These are phyloP conservation scores for Phytophthora sp. DNA, from an alignment of 352 stramenopile species.

Conservation along the genomic window DNA sequence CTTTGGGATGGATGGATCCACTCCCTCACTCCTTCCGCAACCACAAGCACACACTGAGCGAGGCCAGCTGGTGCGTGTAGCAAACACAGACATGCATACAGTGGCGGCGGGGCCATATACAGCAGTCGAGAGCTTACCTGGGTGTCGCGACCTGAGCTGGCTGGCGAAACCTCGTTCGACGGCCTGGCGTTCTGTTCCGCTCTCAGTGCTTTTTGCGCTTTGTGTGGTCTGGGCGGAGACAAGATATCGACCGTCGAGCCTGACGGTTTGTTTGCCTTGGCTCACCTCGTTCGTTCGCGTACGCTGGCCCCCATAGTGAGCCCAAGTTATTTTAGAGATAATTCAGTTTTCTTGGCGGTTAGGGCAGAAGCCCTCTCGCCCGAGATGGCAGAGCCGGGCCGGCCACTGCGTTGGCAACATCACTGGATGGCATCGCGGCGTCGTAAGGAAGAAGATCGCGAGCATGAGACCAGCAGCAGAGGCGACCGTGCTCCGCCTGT, in stretches of 20 bases:
- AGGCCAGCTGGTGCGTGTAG: conserved; percentile 34
- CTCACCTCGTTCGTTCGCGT: conserved; percentile 31
- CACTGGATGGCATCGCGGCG: conserved; percentile 34
- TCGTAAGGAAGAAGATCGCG: conserved; percentile 37
- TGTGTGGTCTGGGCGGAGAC: conserved; percentile 33
- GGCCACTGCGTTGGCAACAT: conserved; percentile 29
- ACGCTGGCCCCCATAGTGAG: conserved; percentile 31
- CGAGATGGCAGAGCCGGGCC: conserved; percentile 16
- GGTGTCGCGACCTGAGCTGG: conserved; percentile 17
- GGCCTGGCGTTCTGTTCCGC: conserved; percentile 28
- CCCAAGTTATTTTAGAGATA: conserved; percentile 28
- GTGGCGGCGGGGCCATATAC: not conserved
- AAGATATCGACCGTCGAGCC: conserved; percentile 42
- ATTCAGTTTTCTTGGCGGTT: conserved; percentile 43
- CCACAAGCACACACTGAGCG: conserved; percentile 32
- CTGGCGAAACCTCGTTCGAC: conserved; percentile 9
- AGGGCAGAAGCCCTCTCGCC: conserved; percentile 45
- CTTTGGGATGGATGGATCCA: conserved; percentile 39
- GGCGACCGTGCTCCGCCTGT: conserved; percentile 11
- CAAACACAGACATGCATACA: conserved; percentile 15
- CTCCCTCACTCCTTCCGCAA: conserved; percentile 18
- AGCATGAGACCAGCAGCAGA: conserved; percentile 20
- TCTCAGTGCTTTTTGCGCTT: conserved; percentile 38
- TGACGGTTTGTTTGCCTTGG: conserved; percentile 11
- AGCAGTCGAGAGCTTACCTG: conserved; percentile 25